phyloP scores from a whole-genome alignment of 192 early-diverging fungal species.

The Dimargaris cristalligena region DNA sequence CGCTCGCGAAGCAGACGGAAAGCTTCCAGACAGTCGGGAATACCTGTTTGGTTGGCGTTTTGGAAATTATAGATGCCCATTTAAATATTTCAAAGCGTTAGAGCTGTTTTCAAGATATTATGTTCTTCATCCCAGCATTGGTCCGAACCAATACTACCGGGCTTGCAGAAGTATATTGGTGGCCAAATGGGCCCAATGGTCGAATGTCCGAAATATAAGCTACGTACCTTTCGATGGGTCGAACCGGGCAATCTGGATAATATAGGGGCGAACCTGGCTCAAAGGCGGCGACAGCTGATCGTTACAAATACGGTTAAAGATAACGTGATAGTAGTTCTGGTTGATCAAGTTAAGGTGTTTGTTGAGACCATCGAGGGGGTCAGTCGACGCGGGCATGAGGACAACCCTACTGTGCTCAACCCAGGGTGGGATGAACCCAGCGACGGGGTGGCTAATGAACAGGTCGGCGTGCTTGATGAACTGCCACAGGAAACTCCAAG shows the following conservation, averaged over 20 bases:
- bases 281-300: conserved; percentile 50
- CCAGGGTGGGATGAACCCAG: conserved; percentile 49
- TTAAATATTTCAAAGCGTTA: too few relatives aligned
- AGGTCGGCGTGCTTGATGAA: conserved; percentile 56
- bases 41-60: conserved; percentile 26
- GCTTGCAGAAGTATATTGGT: too few relatives aligned
- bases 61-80: too few relatives aligned
- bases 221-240: conserved; percentile 66
- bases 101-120: too few relatives aligned
- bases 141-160: too few relatives aligned
- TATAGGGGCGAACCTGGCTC: conserved; percentile 44
- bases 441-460: conserved; percentile 66
- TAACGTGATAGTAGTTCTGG: conserved; percentile 46
- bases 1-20: conserved; percentile 44
- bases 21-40: conserved; percentile 51
- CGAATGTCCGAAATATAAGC: too few relatives aligned
- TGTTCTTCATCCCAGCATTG: too few relatives aligned
- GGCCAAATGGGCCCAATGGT: too few relatives aligned
- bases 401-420: conserved; percentile 47
- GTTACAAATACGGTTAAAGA: conserved; percentile 58
- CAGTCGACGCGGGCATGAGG: conserved; percentile 57
- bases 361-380: conserved; percentile 70
- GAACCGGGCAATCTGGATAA: conserved; percentile 68
- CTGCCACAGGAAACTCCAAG: conserved; percentile 61
- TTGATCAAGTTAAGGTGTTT: conserved; percentile 38